Evolutionary conservation across 2,329 filamentous ascomycete genomes (phyloP), one percentile per base, ranked within the genome.

Genomic region (Alternaria brassicae): DNA sequence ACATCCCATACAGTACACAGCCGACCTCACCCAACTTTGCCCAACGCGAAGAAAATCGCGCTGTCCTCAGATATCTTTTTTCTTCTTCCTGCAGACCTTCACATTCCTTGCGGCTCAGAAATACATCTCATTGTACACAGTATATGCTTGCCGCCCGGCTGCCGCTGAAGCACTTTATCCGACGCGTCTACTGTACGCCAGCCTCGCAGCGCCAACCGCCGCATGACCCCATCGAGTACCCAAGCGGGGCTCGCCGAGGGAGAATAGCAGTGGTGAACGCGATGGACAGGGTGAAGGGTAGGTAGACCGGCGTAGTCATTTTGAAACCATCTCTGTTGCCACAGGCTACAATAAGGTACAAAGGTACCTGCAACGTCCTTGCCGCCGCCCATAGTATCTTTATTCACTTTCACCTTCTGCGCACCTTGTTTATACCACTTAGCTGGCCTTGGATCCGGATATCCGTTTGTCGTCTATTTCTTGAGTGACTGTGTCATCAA

Each of bases 111-210:
- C 48, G 49, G 48, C 32, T 57, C 54, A 52, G 27, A 10, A 19
- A 47, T 34, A 3, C 6, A 37, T 32, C 49, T 53, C 55, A 40
- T 57, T 57, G 55, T 40, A 41, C 49, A 15, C 23, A 12, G 27
- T 40, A 12, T 41, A 27, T 50, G 50, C 36, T 60, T 57, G 49
- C 53, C 55, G 53, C 50, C 47, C 36, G 27, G 21, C 39, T 56
- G 36, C 47, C 47, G 45, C 53, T 41, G 28, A 13, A 17, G 21
- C 27, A 56, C 39, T 63, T 44, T 62, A 58, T 42, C 54, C 45
- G 56, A 54, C 50, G 52, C 62, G 27, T 17, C 45, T 21, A 51
- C 62, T 56, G 56, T 56, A 60, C 62, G 58, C 56, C 39, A 39
- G 44, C 44, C 44, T 47, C 19, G 44, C 44, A 34, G n/a, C n/a